A percentile compares a stretch with the other conserved stretches of the same genome.
phyloP scores from a whole-genome alignment of 176 grass and related monocot species.

The Triticum turgidum region DNA sequence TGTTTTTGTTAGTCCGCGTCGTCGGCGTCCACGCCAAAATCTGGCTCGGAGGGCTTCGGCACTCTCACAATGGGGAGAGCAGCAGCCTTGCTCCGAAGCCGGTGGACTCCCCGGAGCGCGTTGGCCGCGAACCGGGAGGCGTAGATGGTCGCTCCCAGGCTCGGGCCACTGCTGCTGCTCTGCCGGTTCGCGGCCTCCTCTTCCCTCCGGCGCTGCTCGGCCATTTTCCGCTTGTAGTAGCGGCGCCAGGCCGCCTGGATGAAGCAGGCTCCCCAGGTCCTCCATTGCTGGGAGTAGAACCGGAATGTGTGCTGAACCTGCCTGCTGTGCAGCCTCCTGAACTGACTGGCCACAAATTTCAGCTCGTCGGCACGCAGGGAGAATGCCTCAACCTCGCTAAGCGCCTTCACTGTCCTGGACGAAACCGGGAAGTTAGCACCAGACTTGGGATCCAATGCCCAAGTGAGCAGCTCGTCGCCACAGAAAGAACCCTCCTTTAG shows the following conservation, averaged over 20 bases:
- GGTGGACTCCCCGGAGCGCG: constrained; percentile 69
- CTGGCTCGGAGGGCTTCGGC: constrained; percentile 82
- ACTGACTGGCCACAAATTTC: constrained; percentile 92
- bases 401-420: constrained; percentile 65
- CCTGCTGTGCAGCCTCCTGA: constrained; percentile 87
- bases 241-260: constrained; percentile 88
- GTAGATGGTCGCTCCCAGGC: constrained; percentile 78
- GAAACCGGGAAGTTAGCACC: constrained; percentile 78
- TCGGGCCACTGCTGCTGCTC: constrained; percentile 43
- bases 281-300: constrained; percentile 89
- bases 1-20: constrained; percentile 36
- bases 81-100: constrained; percentile 56
- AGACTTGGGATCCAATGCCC: constrained; percentile 92
- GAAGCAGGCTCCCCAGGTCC: constrained; percentile 83
- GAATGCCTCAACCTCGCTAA: constrained; percentile 87
- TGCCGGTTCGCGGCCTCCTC: constrained; percentile 44
- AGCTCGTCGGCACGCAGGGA: constrained; percentile 67
- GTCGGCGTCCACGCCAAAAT: constrained; percentile 55
- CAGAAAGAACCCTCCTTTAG: constrained; percentile 87
- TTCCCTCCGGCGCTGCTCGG: constrained; percentile 47
- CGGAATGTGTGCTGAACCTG: constrained; percentile 92
- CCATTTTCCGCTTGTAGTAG: constrained; percentile 73
- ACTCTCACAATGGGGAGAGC: constrained; percentile 52
- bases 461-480: constrained; percentile 85
- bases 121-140: constrained; percentile 86